These are phyloP conservation scores for Mycena haematopus DNA, from an alignment of 768 basidiomycete species.

Conservation along the genomic window DNA sequence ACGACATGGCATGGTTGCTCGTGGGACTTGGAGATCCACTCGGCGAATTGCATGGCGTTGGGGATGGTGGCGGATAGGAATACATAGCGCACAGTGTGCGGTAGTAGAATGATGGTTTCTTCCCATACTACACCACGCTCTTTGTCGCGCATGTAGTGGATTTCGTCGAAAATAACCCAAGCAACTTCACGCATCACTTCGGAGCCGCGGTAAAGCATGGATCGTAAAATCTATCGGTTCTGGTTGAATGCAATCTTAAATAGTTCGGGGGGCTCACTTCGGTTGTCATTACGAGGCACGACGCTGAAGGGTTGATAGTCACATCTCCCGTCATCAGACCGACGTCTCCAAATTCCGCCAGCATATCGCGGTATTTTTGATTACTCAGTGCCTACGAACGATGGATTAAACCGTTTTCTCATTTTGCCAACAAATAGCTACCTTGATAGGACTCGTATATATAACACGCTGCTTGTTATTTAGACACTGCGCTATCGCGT, in stretches of 20 bases:
- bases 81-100: constrained; percentile 95
- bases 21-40: constrained; percentile 98
- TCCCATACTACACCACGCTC: constrained; percentile 99
- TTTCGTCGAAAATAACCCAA: constrained; percentile 99
- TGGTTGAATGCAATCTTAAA: constrained; percentile 5
- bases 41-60: constrained; percentile 99
- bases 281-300: constrained; percentile 98
- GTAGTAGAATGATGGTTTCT: constrained; percentile 96
- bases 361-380: constrained; percentile 98
- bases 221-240: constrained; percentile 82
- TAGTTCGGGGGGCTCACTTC: constrained; percentile 63
- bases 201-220: constrained; percentile 98
- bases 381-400: constrained; percentile 87
- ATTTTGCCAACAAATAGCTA: constrained; percentile 49
- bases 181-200: constrained; percentile 99
- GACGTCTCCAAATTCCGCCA: constrained; percentile 96
- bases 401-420: constrained; percentile 10
- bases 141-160: constrained; percentile 99
- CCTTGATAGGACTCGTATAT: constrained; percentile 99
- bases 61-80: constrained; percentile 99
- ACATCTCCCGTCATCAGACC: constrained; percentile 99
- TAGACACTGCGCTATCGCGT: constrained; percentile 97
- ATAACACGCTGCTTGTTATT: constrained; percentile 95
- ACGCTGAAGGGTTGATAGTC: constrained; percentile 96
- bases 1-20: constrained; percentile 99